Evolutionary conservation across 371 early-diverging fungal species (phyloP), one percentile per base, ranked within the genome.

Genomic region (Coemansia sp.): DNA sequence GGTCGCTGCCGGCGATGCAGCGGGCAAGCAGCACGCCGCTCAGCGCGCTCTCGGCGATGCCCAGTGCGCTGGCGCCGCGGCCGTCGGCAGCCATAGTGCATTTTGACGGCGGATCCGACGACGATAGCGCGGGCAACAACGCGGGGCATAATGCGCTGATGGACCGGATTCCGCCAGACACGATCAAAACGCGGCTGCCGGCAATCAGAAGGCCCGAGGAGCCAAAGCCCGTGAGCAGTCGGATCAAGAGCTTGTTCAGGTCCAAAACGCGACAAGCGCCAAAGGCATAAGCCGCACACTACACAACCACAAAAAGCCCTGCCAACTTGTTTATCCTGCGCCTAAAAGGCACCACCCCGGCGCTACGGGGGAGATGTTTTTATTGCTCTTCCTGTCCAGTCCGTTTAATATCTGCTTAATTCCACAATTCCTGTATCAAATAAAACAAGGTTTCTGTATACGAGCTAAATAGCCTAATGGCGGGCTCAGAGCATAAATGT

Each of bases 401-500:
- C 38, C 38, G 38, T 8, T 38, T 38, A n/a, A n/a, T 45, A 45
- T 45, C 45, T 45, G 45, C n/a, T 14, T n/a, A n/a, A 7, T n/a
- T 45, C 16, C 42, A n/a, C 42, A 11, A 16, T 53, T 14, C 36
- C 13, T 53, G n/a, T 48, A n/a, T n/a, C n/a, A n/a, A n/a, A n/a
- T n/a, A n/a, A n/a, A n/a, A n/a, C n/a, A n/a, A n/a, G n/a, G n/a
- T n/a, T n/a, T n/a, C n/a, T n/a, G n/a, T n/a, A n/a, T n/a, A n/a
- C n/a, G n/a, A n/a, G n/a, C n/a, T 20, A 38, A 39, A 48, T 20
- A 8, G 8, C 26, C 39, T 39, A 52, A 52, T 9, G 20, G 13
- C 8, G 35, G 20, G 52, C 14, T 52, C 57, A 73, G 5, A 74
- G 65, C 74, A 74, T 74, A 36, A 74, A 74, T 3, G 69, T 65